Percentiles rank a stretch among this genome's conserved stretches.
Conservation (phyloP, 2,329 filamentous ascomycete genomes). For the Balansia obtecta region DNA sequence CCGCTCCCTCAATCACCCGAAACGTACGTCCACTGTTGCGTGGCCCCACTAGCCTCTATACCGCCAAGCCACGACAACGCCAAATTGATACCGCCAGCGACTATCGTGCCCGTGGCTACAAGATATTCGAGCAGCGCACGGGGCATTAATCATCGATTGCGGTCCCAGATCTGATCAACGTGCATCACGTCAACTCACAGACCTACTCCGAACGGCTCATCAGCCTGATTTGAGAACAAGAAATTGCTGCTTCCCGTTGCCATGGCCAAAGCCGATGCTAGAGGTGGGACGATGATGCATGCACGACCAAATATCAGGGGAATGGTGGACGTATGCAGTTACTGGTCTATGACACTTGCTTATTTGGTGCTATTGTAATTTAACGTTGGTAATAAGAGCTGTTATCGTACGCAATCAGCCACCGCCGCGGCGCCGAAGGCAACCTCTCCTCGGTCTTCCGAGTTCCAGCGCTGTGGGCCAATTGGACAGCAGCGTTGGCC, state of each 20-base stretch:
- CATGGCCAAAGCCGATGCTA: background rate
- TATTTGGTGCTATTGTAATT: background rate
- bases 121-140: background rate
- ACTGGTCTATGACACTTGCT: background rate
- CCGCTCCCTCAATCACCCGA: background rate
- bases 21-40: background rate
- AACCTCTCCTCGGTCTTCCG: background rate
- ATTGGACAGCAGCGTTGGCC: background rate
- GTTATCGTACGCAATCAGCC: background rate
- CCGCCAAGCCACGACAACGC: background rate
- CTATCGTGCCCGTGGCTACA: background rate
- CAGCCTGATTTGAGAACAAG: too few relatives aligned
- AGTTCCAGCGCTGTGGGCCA: background rate
- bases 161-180: background rate
- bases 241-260: too few relatives aligned
- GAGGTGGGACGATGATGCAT: background rate
- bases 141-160: background rate
- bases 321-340: too few relatives aligned
- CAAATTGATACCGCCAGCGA: conserved; percentile 1
- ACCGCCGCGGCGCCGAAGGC: background rate
- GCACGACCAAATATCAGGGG: background rate
- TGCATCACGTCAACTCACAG: background rate
- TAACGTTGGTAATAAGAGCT: background rate
- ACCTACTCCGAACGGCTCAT: too few relatives aligned
- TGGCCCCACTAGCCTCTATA: conserved; percentile 1